Evolutionary conservation across 352 stramenopile genomes (phyloP).

Genomic region (Globisporangium nodosum): DNA sequence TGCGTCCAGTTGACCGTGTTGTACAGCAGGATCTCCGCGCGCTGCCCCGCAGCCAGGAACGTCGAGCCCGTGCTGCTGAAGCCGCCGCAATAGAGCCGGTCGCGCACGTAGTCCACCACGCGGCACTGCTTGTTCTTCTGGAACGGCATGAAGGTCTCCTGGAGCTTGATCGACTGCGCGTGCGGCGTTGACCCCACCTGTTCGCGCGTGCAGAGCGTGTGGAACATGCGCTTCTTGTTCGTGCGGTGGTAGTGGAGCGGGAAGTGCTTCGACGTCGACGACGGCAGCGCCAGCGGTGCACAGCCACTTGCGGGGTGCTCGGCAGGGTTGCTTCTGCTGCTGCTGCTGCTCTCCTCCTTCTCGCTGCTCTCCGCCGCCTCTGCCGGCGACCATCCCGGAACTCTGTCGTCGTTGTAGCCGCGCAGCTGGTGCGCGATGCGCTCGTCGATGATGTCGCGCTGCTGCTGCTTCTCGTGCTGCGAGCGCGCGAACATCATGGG

Average conservation of each 20-base stretch:
- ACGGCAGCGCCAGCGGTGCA: constrained; percentile 1
- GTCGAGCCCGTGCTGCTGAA: constrained; percentile 66
- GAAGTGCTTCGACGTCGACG: constrained; percentile 13
- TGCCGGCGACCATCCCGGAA: background rate
- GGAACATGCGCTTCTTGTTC: constrained; percentile 43
- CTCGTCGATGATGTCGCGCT: constrained; percentile 34
- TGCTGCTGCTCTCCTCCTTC: background rate
- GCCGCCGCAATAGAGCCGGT: constrained; percentile 74
- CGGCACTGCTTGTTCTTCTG: constrained; percentile 73
- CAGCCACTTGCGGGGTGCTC: background rate
- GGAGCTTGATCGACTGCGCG: constrained; percentile 57
- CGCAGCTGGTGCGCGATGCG: constrained; percentile 68
- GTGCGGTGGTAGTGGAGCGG: constrained; percentile 20
- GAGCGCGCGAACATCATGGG: constrained; percentile 60
- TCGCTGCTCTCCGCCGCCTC: background rate
- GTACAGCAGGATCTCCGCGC: constrained; percentile 64
- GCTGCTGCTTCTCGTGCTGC: constrained; percentile 50
- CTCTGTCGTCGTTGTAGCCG: constrained; percentile 33
- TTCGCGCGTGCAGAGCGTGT: constrained; percentile 61
- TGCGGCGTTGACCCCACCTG: constrained; percentile 56
- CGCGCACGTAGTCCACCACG: constrained; percentile 58
- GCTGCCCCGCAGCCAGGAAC: constrained; percentile 70
- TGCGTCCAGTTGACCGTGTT: constrained; percentile 68
- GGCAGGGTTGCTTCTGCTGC: background rate
- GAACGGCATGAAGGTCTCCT: constrained; percentile 81